These are phyloP conservation scores for Alternaria sp. DNA, from an alignment of 2,329 filamentous ascomycete genomes.

Conservation along the genomic window DNA sequence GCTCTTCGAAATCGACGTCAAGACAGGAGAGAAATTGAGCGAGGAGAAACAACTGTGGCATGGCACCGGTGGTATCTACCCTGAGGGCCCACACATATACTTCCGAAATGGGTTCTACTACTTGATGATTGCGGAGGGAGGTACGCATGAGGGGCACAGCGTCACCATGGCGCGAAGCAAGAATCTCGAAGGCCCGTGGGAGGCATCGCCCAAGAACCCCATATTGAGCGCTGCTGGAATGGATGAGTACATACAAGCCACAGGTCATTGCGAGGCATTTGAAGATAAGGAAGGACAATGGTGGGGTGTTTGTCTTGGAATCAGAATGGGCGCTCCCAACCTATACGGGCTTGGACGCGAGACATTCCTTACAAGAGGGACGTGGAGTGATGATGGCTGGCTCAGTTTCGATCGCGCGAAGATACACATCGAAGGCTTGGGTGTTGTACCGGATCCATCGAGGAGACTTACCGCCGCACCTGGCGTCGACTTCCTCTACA, in stretches of 20 bases:
- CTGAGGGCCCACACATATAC: conserved; percentile 48
- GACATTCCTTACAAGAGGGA: conserved; percentile 15
- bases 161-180: conserved; percentile 20
- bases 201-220: conserved; percentile 15
- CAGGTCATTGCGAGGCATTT: conserved; percentile 22
- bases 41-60: conserved; percentile 36
- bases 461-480: conserved; percentile 1
- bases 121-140: conserved; percentile 44
- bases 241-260: conserved; percentile 21
- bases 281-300: conserved; percentile 15
- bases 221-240: conserved; percentile 14
- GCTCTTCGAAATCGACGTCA: conserved; percentile 34
- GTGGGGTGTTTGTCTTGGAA: conserved; percentile 22
- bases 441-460: not conserved
- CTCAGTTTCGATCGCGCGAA: conserved; percentile 15
- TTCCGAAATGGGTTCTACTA: conserved; percentile 43
- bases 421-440: not conserved
- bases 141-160: conserved; percentile 16
- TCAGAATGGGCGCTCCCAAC: not conserved
- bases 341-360: conserved; percentile 19
- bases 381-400: conserved; percentile 17
- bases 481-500: conserved; percentile 8
- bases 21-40: conserved; percentile 27
- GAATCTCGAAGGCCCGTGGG: conserved; percentile 17
- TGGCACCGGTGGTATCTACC: conserved; percentile 36